These are phyloP conservation scores for Thielaviopsis ethacetica DNA, from an alignment of 2,329 filamentous ascomycete genomes.

Conservation along the genomic window DNA sequence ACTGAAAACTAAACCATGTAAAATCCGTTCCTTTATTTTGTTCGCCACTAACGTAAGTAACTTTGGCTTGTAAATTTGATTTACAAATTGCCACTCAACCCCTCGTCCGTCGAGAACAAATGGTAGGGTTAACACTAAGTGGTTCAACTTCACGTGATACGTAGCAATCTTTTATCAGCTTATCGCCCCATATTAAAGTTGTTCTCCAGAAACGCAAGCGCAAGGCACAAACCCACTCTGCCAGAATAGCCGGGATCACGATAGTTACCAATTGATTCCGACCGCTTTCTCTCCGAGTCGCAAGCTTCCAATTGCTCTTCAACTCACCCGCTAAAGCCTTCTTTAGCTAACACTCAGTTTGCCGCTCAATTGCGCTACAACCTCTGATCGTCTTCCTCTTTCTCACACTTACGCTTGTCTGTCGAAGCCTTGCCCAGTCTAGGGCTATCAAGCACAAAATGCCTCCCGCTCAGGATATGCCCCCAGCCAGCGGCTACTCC, in stretches of 20 bases:
- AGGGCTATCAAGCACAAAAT: background rate
- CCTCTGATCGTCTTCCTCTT: background rate
- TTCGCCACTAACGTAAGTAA: too few species aligned
- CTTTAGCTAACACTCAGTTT: background rate
- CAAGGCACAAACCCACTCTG: background rate
- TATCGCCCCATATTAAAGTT: background rate
- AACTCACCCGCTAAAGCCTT: background rate
- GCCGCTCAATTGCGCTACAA: background rate
- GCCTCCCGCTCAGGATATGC: constrained; percentile 61
- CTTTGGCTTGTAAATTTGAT: too few species aligned
- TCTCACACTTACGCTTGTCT: background rate
- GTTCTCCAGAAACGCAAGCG: background rate
- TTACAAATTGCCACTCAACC: too few species aligned
- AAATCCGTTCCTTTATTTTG: too few species aligned
- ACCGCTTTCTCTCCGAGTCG: background rate
- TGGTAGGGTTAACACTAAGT: too few species aligned
- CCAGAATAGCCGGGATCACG: background rate
- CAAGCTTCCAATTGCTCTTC: background rate
- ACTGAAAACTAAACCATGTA: too few species aligned
- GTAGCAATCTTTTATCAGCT: background rate
- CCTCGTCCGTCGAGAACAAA: too few species aligned
- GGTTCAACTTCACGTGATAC: too few species aligned
- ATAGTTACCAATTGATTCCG: background rate
- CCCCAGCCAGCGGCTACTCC: constrained; percentile 83
- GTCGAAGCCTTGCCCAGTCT: background rate